These are phyloP conservation scores for Pistacia atlantica DNA, from an alignment of 345 rosid genomes.

Conservation along the genomic window DNA sequence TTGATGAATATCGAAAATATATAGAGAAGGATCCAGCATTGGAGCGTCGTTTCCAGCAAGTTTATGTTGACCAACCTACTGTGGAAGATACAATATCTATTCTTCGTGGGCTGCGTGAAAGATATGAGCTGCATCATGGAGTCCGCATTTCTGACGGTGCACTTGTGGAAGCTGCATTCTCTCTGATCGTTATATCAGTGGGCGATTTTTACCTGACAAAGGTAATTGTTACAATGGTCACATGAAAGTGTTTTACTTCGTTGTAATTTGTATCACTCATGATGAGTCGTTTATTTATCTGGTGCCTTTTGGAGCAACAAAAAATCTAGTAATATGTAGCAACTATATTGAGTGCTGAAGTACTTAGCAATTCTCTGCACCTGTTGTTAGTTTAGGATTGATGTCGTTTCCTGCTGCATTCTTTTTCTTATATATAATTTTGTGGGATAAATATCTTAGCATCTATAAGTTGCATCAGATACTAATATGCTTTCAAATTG, in stretches of 20 bases:
- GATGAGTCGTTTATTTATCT: background rate
- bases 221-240: constrained; percentile 43
- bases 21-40: constrained; percentile 99
- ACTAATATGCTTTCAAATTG: constrained; percentile 26
- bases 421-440: background rate
- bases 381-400: background rate
- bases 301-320: background rate
- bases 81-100: constrained; percentile 94
- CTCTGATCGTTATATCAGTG: constrained; percentile 97
- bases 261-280: background rate
- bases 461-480: background rate
- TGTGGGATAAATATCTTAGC: background rate
- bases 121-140: constrained; percentile 99
- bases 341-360: background rate
- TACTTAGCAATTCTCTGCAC: background rate
- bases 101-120: constrained; percentile 93
- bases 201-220: constrained; percentile 97
- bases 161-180: constrained; percentile 97
- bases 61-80: constrained; percentile 94
- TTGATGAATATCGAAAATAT: constrained; percentile 94
- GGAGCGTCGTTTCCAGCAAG: constrained; percentile 99
- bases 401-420: background rate
- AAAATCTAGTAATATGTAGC: background rate
- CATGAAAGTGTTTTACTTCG: background rate
- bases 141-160: constrained; percentile 98